Conservation (phyloP, 495 filamentous ascomycete species). For the Neurospora hispaniola region DNA sequence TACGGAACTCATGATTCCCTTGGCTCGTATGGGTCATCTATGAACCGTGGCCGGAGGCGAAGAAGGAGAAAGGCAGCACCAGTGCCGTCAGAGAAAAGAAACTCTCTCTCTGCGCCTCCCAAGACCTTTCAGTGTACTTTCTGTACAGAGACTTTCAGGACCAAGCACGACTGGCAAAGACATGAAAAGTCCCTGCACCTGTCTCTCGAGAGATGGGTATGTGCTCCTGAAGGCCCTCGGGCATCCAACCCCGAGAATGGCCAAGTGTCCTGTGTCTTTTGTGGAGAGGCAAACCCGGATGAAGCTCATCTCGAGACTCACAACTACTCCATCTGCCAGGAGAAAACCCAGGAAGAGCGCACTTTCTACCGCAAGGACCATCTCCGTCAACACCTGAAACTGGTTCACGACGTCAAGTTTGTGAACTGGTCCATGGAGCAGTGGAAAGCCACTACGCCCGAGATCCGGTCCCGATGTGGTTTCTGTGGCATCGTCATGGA, state of each 20-base stretch:
- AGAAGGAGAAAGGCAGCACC: conserved; percentile 42
- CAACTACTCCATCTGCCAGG: conserved; percentile 56
- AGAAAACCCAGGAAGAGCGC: conserved; percentile 51
- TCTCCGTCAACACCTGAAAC: conserved; percentile 66
- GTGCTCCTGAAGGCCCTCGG: conserved; percentile 55
- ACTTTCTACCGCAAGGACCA: conserved; percentile 83
- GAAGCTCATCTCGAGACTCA: conserved; percentile 57
- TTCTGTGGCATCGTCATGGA: conserved; percentile 53
- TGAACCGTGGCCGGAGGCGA: conserved; percentile 54
- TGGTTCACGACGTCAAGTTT: conserved; percentile 61
- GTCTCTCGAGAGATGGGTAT: conserved; percentile 69
- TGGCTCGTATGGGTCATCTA: conserved; percentile 50
- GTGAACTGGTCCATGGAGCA: conserved; percentile 50
- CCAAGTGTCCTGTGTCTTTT: conserved; percentile 55
- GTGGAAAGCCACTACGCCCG: conserved; percentile 52
- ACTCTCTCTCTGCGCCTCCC: conserved; percentile 20
- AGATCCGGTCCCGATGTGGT: conserved; percentile 58
- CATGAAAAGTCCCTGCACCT: conserved; percentile 77
- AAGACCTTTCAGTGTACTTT: conserved; percentile 77
- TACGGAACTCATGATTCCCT: conserved; percentile 56
- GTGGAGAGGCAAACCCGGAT: conserved; percentile 46
- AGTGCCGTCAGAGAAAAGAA: conserved; percentile 1
- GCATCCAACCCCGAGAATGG: conserved; percentile 37
- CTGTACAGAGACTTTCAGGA: conserved; percentile 69
- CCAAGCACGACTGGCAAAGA: conserved; percentile 76